phyloP scores from a whole-genome alignment of 257 asterid genomes.

The Solanum chmielewskii region DNA sequence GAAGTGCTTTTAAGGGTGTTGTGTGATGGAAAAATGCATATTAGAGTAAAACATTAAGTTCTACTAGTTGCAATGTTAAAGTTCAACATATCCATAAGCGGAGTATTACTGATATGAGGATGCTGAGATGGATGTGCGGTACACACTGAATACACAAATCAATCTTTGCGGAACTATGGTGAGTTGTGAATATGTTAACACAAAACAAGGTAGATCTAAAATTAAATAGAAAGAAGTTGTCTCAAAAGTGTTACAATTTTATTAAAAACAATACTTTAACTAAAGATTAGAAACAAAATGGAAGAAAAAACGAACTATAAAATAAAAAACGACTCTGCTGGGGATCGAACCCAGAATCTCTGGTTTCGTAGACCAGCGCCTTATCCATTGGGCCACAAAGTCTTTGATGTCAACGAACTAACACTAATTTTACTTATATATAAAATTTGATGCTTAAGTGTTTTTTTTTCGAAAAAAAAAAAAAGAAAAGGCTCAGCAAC shows the following conservation, averaged over 20 bases:
- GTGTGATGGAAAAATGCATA: background rate
- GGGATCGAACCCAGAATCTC: conserved; percentile 72
- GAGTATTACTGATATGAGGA: background rate
- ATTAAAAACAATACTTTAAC: background rate
- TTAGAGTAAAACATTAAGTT: background rate
- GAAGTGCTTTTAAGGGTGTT: background rate
- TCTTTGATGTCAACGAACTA: background rate
- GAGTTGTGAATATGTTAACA: background rate
- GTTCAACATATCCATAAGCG: background rate
- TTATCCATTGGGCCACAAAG: conserved; percentile 87
- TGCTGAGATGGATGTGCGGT: background rate
- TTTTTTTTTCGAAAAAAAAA: background rate
- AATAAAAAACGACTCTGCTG: background rate
- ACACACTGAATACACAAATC: too few relatives aligned
- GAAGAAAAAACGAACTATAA: background rate
- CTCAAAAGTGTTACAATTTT: background rate
- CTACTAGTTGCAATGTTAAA: background rate
- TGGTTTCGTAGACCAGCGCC: conserved; percentile 99
- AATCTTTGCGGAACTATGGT: background rate
- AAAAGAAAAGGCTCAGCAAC: background rate
- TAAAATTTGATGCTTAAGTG: background rate
- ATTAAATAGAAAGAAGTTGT: background rate
- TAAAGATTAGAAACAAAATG: background rate
- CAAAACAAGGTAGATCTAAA: background rate
- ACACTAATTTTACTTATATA: too few relatives aligned